phyloP scores from a whole-genome alignment of 1,139 yeast genomes.

The Cylindricascospora bacillispora region DNA sequence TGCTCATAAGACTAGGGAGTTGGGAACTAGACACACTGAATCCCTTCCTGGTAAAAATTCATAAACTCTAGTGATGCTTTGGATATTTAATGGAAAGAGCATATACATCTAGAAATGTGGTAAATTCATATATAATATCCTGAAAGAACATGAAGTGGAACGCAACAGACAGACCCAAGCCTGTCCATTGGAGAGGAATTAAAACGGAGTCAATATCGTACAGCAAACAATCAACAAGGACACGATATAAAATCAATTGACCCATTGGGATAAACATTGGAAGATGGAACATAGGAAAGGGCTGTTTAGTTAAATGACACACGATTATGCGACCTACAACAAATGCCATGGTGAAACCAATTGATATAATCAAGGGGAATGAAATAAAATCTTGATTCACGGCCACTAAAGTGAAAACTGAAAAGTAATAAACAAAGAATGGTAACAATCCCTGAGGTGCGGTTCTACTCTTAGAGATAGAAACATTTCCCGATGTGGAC shows the following conservation, averaged over 20 bases:
- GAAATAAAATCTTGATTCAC: constrained; percentile 38
- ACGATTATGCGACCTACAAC: constrained; percentile 83
- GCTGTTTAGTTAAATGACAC: constrained; percentile 72
- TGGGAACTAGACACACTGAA: too few relatives aligned
- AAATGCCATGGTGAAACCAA: constrained; percentile 70
- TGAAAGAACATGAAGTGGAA: constrained; percentile 65
- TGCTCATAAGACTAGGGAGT: too few relatives aligned
- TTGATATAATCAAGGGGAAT: constrained; percentile 53
- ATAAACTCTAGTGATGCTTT: too few relatives aligned
- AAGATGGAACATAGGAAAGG: constrained; percentile 58
- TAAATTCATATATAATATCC: constrained; percentile 74
- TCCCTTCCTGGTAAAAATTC: too few relatives aligned
- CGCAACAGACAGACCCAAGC: constrained; percentile 65
- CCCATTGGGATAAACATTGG: constrained; percentile 54
- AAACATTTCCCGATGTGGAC: constrained; percentile 12
- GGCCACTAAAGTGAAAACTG: constrained; percentile 37
- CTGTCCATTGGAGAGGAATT: constrained; percentile 48
- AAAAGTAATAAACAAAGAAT: constrained; percentile 48
- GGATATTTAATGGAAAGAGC: constrained; percentile 78
- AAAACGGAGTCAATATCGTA: constrained; percentile 32
- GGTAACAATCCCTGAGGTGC: constrained; percentile 62
- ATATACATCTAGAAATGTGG: constrained; percentile 70
- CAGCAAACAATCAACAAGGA: constrained; percentile 30
- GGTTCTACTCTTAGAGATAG: constrained; percentile 19
- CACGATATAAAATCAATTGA: constrained; percentile 37